Percentiles rank a stretch among this genome's conserved stretches.
These are phyloP conservation scores for Fraxinus americana DNA, from an alignment of 257 asterid genomes.

Conservation along the genomic window DNA sequence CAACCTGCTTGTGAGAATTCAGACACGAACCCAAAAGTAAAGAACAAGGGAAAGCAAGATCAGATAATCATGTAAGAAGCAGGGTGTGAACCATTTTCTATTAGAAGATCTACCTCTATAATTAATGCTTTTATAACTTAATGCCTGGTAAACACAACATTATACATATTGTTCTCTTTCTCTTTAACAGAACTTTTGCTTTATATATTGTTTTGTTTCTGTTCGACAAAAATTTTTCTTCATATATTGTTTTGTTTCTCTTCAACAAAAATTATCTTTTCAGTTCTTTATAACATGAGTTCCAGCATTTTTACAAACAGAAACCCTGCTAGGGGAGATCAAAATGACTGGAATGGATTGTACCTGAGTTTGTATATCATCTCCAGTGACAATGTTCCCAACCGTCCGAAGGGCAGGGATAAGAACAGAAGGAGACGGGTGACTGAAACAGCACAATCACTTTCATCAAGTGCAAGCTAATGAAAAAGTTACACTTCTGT, in stretches of 20 bases:
- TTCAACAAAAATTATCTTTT: not conserved
- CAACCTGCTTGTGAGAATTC: not conserved
- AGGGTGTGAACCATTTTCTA: not conserved
- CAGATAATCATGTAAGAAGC: not conserved
- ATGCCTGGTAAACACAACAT: not conserved
- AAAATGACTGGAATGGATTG: not conserved
- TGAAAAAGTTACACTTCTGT: not conserved
- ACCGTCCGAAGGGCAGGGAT: constrained; percentile 86
- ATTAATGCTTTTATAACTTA: not conserved
- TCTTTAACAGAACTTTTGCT: constrained; percentile 1
- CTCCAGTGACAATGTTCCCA: constrained; percentile 92
- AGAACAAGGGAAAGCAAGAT: not conserved
- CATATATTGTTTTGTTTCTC: not conserved
- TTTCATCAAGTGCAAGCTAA: constrained; percentile 17
- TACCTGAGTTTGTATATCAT: constrained; percentile 93
- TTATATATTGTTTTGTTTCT: too few species aligned
- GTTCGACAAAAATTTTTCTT: too few species aligned
- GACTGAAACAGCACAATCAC: constrained; percentile 47
- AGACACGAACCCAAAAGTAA: not conserved
- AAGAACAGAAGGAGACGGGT: constrained; percentile 78
- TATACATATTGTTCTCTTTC: not conserved
- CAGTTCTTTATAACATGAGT: not conserved
- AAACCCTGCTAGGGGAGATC: too few species aligned
- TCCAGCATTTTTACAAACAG: not conserved
- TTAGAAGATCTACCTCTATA: not conserved